Conservation (phyloP, 768 basidiomycete species). For the Phylloporus sp. region DNA sequence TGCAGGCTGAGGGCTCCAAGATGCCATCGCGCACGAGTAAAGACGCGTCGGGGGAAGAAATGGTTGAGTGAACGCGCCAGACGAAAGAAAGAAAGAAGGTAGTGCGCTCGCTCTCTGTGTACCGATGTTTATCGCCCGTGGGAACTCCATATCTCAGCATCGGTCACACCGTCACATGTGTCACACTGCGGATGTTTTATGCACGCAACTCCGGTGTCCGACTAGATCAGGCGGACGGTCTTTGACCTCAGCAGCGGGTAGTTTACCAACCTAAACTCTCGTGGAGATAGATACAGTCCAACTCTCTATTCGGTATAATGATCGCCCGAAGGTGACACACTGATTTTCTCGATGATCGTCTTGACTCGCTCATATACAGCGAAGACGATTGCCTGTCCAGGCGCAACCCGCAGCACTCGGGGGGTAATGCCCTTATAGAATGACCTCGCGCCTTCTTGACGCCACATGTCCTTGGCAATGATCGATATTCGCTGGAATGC, state of each 20-base stretch:
- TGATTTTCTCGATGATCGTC: constrained; percentile 64
- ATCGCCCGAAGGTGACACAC: constrained; percentile 51
- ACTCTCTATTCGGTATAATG: constrained; percentile 63
- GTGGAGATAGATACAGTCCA: background rate
- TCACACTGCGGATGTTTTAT: constrained; percentile 2
- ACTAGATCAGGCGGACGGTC: background rate
- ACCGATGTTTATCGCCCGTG: constrained; percentile 34
- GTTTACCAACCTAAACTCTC: background rate
- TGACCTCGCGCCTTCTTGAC: constrained; percentile 77
- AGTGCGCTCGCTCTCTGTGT: constrained; percentile 25
- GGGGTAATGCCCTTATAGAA: constrained; percentile 99
- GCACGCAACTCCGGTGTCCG: background rate
- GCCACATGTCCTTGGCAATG: constrained; percentile 93
- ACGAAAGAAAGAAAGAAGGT: constrained; percentile 23
- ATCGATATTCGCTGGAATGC: constrained; percentile 75
- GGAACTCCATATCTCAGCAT: constrained; percentile 33
- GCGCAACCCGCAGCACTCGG: constrained; percentile 91
- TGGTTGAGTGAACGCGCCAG: constrained; percentile 26
- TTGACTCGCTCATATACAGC: constrained; percentile 94
- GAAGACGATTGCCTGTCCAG: constrained; percentile 95
- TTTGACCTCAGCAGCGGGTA: background rate
- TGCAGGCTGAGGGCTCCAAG: constrained; percentile 80
- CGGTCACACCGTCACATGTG: constrained; percentile 27
- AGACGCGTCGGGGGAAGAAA: constrained; percentile 27
- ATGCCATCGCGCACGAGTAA: constrained; percentile 46